Percentiles rank a stretch among this genome's conserved stretches.
These are phyloP conservation scores for Coccomyxa subellipsoidea DNA, from an alignment of 163 green algal species.

Conservation along the genomic window DNA sequence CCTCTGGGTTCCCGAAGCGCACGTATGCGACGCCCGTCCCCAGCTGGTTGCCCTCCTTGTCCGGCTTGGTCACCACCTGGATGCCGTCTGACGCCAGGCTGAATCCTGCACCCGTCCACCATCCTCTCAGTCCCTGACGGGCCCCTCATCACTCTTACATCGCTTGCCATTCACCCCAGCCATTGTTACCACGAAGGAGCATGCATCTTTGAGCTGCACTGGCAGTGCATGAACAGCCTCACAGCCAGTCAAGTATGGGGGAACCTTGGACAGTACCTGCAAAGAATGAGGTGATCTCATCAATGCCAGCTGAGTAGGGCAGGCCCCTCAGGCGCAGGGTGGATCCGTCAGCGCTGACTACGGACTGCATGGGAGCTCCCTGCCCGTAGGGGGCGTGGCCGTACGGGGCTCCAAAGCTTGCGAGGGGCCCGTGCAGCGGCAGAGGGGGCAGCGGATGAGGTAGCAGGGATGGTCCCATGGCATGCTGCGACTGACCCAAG, in stretches of 20 bases:
- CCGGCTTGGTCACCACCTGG: slow-evolving; percentile 9
- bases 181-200: background rate
- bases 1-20: slow-evolving; percentile 55
- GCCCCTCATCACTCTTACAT: background rate
- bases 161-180: too few relatives aligned
- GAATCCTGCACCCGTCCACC: background rate
- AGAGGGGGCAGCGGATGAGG: background rate
- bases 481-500: background rate
- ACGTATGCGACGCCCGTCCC: slow-evolving; percentile 83
- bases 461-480: background rate
- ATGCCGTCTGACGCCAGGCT: background rate
- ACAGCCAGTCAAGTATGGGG: too few relatives aligned
- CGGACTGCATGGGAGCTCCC: background rate
- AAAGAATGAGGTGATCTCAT: slow-evolving; percentile 52
- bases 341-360: slow-evolving; percentile 3
- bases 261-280: background rate
- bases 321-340: slow-evolving; percentile 46
- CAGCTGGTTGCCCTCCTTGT: background rate
- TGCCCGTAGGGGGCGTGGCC: background rate
- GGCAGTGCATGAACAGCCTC: too few relatives aligned
- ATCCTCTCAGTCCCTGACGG: too few relatives aligned
- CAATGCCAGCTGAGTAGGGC: slow-evolving; percentile 42
- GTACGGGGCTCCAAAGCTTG: background rate
- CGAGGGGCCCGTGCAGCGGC: background rate
- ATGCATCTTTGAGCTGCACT: background rate